Base-by-base conservation (phyloP, 805 yeast species). In the Candida dendrica region DNA sequence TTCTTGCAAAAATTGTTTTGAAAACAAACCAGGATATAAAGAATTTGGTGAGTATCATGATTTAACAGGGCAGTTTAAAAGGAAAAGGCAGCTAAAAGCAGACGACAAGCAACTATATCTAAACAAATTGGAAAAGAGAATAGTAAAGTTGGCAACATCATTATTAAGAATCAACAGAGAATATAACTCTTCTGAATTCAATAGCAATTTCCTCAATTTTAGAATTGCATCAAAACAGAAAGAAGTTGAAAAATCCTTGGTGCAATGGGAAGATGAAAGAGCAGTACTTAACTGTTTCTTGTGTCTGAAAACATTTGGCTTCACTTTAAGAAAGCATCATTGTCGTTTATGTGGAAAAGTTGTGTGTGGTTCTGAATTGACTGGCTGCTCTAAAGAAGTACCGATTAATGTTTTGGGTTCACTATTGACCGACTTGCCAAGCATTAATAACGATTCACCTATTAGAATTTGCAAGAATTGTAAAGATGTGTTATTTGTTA, bases 321-420 rank as follows among this genome's bases (percentile, higher is more conserved):
- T 84, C 36, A 56, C 77, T 0, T 50, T 74, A 19, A 65, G 97
- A 39, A 86, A 83, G 49, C 98, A 93, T 58, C 98, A 91, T 59
- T 93, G 98, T 60, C 66, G 98, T 31, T 60, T 89, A 20, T 91
- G 98, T 65, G 98, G 98, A 0, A 55, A 61, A 22, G 76, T 84
- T 1, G 86, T 88, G 0, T 91, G 97, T 63, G 95, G 83, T 20
- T 81, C 80, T 49, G 51, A 59, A 40, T 63, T 45, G 38, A 72
- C 68, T 8, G 80, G 66, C 13, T 91, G 98, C 58, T 88, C 96
- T 0, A 76, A 79, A 56, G 77, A 78, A 42, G 81, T 87, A 0
- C 86, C 86, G 0, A 50, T 81, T 2, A 57, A 39, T 17, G 44
- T 45, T 8, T 44, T 65, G 24, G 34, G 51, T 15, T 42, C 31